Evolutionary conservation across 768 basidiomycete genomes (phyloP).

Genomic region (Calocybe gangraenosa): DNA sequence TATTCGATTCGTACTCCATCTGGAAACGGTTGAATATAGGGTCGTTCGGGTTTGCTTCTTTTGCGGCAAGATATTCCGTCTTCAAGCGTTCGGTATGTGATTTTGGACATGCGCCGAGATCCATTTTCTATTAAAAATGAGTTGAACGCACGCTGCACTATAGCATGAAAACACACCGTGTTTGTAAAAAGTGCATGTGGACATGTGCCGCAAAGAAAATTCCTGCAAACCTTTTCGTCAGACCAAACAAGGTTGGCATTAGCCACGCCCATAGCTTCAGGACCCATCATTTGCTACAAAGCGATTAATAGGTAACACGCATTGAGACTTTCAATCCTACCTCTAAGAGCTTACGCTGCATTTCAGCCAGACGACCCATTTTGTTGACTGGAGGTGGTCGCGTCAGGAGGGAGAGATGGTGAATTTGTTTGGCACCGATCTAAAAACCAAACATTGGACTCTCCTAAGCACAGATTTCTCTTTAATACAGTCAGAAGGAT

Average conservation of each 20-base stretch:
- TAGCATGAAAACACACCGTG: conserved; percentile 58
- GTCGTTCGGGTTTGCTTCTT: conserved; percentile 70
- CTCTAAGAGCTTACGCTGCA: conserved; percentile 90
- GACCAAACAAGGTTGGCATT: conserved; percentile 91
- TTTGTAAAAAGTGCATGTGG: conserved; percentile 97
- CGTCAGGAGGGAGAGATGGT: conserved; percentile 10
- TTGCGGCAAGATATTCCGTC: conserved; percentile 80
- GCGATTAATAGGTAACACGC: conserved; percentile 33
- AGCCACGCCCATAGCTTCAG: conserved; percentile 96
- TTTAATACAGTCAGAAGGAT: no score
- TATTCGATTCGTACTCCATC: conserved; percentile 93
- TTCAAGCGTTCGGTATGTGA: conserved; percentile 94
- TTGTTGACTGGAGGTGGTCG: conserved; percentile 23
- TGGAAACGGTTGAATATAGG: conserved; percentile 86
- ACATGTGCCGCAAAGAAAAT: conserved; percentile 98
- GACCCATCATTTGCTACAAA: conserved; percentile 99
- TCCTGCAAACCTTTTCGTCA: conserved; percentile 97
- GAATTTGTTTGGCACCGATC: conserved; percentile 14
- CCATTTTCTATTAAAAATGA: conserved; percentile 82
- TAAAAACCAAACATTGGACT: conserved; percentile 7
- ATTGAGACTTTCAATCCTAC: conserved; percentile 18
- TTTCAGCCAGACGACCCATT: conserved; percentile 95
- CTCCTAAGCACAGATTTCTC: no score
- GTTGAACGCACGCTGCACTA: background rate
- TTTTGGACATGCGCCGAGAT: conserved; percentile 95